Conservation (phyloP, 768 basidiomycete species). For the Clavulina sp. region DNA sequence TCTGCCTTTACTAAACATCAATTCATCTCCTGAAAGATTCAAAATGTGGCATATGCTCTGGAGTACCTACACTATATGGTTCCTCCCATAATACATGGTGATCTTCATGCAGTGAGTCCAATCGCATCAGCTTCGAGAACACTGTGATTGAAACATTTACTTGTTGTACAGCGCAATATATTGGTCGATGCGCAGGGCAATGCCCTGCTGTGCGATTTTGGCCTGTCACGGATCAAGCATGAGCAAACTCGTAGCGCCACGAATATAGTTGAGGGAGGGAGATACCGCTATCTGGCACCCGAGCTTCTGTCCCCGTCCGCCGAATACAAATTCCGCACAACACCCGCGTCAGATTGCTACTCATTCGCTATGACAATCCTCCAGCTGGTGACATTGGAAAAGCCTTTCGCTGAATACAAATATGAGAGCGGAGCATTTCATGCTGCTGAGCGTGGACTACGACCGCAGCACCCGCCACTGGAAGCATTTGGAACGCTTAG, state of each 20-base stretch:
- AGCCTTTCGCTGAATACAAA: neutral
- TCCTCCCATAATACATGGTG: constrained; percentile 22
- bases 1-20: too few relatives aligned
- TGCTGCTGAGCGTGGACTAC: too few relatives aligned
- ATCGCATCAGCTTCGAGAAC: too few relatives aligned
- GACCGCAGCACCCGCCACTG: too few relatives aligned
- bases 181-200: constrained; percentile 13
- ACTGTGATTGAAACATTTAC: too few relatives aligned
- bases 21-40: too few relatives aligned
- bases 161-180: too few relatives aligned
- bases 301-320: neutral
- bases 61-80: neutral
- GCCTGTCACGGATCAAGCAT: neutral
- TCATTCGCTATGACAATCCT: neutral
- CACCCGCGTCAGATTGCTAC: neutral
- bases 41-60: too few relatives aligned
- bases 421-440: neutral
- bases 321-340: neutral
- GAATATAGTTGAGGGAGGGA: neutral
- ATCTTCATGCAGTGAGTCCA: too few relatives aligned
- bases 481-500: too few relatives aligned
- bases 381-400: neutral
- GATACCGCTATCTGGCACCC: neutral
- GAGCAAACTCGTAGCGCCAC: neutral
- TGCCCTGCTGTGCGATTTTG: neutral